A percentile compares a stretch with the other conserved stretches of the same genome.
These are phyloP conservation scores for Primulina eburnea DNA, from an alignment of 257 asterid genomes.

Conservation along the genomic window DNA sequence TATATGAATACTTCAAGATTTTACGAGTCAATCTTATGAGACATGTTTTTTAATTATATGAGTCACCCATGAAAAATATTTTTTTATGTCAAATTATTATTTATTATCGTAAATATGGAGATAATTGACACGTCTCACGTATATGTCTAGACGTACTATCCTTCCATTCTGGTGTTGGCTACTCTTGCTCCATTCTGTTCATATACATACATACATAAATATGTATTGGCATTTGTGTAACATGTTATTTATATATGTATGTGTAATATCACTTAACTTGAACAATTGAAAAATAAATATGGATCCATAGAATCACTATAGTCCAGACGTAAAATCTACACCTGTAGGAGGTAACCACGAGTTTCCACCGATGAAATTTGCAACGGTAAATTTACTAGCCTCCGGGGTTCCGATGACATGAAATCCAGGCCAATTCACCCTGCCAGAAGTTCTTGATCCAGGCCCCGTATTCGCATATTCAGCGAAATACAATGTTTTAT, in stretches of 20 bases:
- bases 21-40: too few relatives aligned
- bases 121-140: too few relatives aligned
- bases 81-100: too few relatives aligned
- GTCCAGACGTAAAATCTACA: slow-evolving; percentile 53
- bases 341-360: slow-evolving; percentile 76
- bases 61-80: too few relatives aligned
- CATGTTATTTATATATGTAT: background rate
- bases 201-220: background rate
- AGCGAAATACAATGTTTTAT: slow-evolving; percentile 46
- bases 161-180: background rate
- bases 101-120: too few relatives aligned
- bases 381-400: slow-evolving; percentile 51
- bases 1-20: too few relatives aligned
- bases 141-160: too few relatives aligned
- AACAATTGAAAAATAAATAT: background rate
- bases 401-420: slow-evolving; percentile 42
- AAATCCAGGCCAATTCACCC: slow-evolving; percentile 61
- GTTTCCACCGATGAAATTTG: slow-evolving; percentile 49
- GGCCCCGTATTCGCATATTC: slow-evolving; percentile 56
- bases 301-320: slow-evolving; percentile 15
- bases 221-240: background rate
- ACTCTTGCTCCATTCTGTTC: background rate
- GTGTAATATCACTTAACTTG: too few relatives aligned
- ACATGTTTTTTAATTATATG: too few relatives aligned
- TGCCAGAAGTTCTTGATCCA: slow-evolving; percentile 39